These are phyloP conservation scores for Thielaviopsis ethacetica DNA, from an alignment of 2,329 filamentous ascomycete genomes.

Conservation along the genomic window DNA sequence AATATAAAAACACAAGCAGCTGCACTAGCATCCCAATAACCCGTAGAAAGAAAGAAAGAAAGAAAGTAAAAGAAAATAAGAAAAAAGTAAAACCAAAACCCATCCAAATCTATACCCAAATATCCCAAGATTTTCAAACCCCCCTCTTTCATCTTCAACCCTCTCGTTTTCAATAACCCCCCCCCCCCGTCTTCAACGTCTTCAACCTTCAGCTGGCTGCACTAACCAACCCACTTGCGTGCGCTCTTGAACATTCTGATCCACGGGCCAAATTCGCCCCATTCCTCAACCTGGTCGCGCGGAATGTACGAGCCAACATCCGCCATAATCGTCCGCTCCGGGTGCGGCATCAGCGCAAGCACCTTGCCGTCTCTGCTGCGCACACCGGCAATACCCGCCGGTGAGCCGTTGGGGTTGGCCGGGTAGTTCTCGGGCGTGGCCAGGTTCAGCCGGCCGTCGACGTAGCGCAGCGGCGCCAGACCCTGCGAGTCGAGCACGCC, in stretches of 20 bases:
- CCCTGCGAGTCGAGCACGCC: slow-evolving; percentile 22
- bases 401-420: slow-evolving; percentile 73
- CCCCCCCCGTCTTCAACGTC: background rate
- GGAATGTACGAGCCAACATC: slow-evolving; percentile 65
- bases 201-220: background rate
- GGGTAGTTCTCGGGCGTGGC: slow-evolving; percentile 70
- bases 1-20: background rate
- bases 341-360: slow-evolving; percentile 84
- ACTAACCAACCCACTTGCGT: slow-evolving; percentile 64
- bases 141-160: background rate
- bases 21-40: background rate
- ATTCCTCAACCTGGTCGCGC: slow-evolving; percentile 37
- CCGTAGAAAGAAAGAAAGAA: background rate
- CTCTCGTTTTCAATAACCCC: background rate
- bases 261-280: slow-evolving; percentile 78
- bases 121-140: background rate
- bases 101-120: background rate
- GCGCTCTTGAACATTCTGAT: slow-evolving; percentile 73
- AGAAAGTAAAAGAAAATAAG: background rate
- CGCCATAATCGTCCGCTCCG: slow-evolving; percentile 72
- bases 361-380: slow-evolving; percentile 63
- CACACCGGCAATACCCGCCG: slow-evolving; percentile 65
- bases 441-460: slow-evolving; percentile 55
- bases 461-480: slow-evolving; percentile 64
- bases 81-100: background rate